phyloP scores from a whole-genome alignment of 2,329 filamentous ascomycete genomes.

The Venturia aucupariae region DNA sequence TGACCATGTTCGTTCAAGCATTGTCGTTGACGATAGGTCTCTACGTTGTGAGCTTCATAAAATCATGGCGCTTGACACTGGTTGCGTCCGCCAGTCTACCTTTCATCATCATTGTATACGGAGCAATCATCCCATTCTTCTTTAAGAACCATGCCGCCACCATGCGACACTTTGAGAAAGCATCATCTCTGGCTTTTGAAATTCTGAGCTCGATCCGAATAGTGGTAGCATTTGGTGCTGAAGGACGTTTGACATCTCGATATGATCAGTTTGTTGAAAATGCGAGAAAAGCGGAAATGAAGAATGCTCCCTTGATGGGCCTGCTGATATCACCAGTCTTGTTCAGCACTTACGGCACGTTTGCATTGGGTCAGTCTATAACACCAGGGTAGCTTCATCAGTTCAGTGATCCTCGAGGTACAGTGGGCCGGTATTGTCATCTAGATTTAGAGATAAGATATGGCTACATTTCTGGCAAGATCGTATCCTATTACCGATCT shows the following conservation, averaged over 20 bases:
- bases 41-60: slow-evolving; percentile 26
- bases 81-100: slow-evolving; percentile 22
- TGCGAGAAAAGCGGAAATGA: slow-evolving; percentile 23
- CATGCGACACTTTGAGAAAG: slow-evolving; percentile 25
- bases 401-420: too few species aligned
- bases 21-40: slow-evolving; percentile 27
- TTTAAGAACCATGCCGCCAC: slow-evolving; percentile 27
- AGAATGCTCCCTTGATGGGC: slow-evolving; percentile 25
- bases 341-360: slow-evolving; percentile 28
- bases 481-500: too few species aligned
- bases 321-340: slow-evolving; percentile 27
- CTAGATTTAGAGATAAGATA: too few species aligned
- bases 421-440: too few species aligned
- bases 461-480: too few species aligned
- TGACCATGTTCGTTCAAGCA: slow-evolving; percentile 23
- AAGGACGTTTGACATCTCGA: slow-evolving; percentile 25
- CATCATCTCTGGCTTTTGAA: slow-evolving; percentile 29
- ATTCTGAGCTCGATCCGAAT: slow-evolving; percentile 31
- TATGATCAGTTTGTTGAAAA: slow-evolving; percentile 24
- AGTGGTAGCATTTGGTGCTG: slow-evolving; percentile 29
- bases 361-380: slow-evolving; percentile 21
- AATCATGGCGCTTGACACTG: slow-evolving; percentile 23
- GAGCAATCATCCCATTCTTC: slow-evolving; percentile 24
- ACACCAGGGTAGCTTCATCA: background rate
- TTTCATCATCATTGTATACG: slow-evolving; percentile 28